Base-by-base conservation (phyloP, 2,329 filamentous ascomycete genomes). In the Fusarium sp. region DNA sequence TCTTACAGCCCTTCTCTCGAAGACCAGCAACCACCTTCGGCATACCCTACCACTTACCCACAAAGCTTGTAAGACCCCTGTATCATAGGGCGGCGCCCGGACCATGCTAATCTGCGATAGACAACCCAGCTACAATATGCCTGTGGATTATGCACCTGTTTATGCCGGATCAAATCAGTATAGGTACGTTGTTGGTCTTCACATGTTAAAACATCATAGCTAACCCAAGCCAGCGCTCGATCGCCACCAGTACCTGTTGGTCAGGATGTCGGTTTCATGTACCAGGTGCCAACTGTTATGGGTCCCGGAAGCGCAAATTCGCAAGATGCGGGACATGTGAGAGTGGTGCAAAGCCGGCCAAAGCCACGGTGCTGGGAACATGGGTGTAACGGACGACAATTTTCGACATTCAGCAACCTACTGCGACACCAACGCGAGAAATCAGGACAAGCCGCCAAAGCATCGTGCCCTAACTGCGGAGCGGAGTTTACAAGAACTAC, bases 341-440 rank as follows among this genome's bases (percentile, higher is more conserved):
- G 92, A 63, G 88, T 94, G 18, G 86, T 94, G 20, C 91, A 92
- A 78, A 90, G 89, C 73, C 88, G 92, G 70, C 93, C 93, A n/a
- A 97, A 97, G 82, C 94, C 94, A 47, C 93, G 97, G 78, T 98
- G 95, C 80, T 98, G 93, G 93, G 95, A 98, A 66, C 95, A 98
- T 77, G 95, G 94, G 13, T 98, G 95, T 84, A 97, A 98, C 75
- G 95, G 95, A 21, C 90, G 94, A 30, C 93, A 97, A 76, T 98
- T 98, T 77, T 97, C 93, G 20, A 98, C 95, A 5, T 98, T 98
- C 78, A 97, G 94, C 87, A 98, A 98, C 78, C 87, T 98, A 5
- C 84, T 98, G 40, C 88, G 95, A 68, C 95, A 98, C 79, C 94
- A 98, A 80, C 89, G 95, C 45, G 95, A 98, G 80, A 98, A 97